Evolutionary conservation across 176 grass and related monocot species (phyloP), one percentile per base, ranked within the genome.

Genomic region (Oryza brachyantha): DNA sequence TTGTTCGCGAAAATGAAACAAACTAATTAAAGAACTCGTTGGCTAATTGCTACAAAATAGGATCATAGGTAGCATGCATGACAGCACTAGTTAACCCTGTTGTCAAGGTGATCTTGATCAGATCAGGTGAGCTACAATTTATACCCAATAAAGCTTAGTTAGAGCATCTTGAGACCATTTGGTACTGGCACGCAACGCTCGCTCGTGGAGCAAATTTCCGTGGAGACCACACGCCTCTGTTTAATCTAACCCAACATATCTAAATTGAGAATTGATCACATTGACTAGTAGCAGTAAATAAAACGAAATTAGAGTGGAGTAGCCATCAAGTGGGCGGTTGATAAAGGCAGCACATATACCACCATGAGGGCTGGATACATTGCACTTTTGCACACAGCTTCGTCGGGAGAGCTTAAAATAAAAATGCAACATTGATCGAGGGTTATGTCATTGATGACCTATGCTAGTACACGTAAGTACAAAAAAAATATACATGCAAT

Each of bases 361-460:
- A 83, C 59, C 31, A 7, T 59, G 5, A 52, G 48, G 70, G 52
- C 71, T 8, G 26, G 71, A 38, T 68, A 24, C 72, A 59, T 17
- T 59, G 81, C 36, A 52, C 17, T n/a, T 52, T 21, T 52, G 48
- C 48, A 83, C 45, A 25, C 64, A 22, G 70, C 60, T 40, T 8
- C 1, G 10, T 3, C 66, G 48, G 48, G 48, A 52, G 48, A 52
- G 52, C 52, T n/a, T 21, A 2, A 57, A 83, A 75, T 67, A 8
- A 68, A 68, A 83, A 75, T 60, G 65, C 5, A 65, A 42, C 21
- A 58, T 67, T 83, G 35, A 12, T 68, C 26, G 1, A 31, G 62
- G 34, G 52, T 76, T 83, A 76, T 59, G 81, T 83, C 81, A 83
- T 29, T 55, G 72, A 32, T 83, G 57, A 68, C 72, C 62, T 83